Evolutionary conservation across 805 yeast genomes (phyloP).

Genomic region (Candida sithepensis): DNA sequence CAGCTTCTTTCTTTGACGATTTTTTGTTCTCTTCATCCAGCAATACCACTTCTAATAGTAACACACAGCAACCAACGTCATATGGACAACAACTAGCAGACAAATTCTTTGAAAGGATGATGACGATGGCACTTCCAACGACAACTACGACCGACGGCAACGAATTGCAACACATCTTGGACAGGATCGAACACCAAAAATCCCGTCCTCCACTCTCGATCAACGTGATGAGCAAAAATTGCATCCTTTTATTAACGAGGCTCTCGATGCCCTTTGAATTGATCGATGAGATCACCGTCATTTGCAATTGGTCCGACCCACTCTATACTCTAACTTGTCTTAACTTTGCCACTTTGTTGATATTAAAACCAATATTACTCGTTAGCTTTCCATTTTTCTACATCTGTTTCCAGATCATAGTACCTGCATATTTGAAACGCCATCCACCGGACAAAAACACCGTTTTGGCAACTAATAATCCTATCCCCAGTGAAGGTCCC

Average conservation of each 20-base stretch:
- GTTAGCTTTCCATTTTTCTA: conserved; percentile 52
- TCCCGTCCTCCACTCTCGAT: conserved; percentile 67
- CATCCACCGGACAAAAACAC: conserved; percentile 59
- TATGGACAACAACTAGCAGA: conserved; percentile 45
- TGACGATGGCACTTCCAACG: conserved; percentile 71
- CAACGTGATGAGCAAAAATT: conserved; percentile 64
- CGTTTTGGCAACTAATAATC: conserved; percentile 32
- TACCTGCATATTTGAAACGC: conserved; percentile 59
- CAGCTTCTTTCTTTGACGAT: conserved; percentile 22
- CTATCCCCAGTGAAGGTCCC: conserved; percentile 48
- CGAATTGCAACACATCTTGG: conserved; percentile 36
- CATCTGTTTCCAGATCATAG: conserved; percentile 51
- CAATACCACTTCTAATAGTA: not conserved
- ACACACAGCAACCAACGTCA: conserved; percentile 5
- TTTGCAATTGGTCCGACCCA: conserved; percentile 65
- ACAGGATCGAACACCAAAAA: conserved; percentile 57
- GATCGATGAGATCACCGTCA: conserved; percentile 51
- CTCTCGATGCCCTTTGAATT: conserved; percentile 57
- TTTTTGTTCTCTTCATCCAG: conserved; percentile 5
- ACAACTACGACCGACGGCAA: conserved; percentile 43
- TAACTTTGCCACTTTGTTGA: conserved; percentile 30
- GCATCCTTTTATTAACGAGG: conserved; percentile 59
- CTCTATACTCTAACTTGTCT: conserved; percentile 57
- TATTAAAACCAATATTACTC: conserved; percentile 59
- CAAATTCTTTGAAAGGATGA: conserved; percentile 65